phyloP scores from a whole-genome alignment of 495 filamentous ascomycete species.

The Podospora tetraspora region DNA sequence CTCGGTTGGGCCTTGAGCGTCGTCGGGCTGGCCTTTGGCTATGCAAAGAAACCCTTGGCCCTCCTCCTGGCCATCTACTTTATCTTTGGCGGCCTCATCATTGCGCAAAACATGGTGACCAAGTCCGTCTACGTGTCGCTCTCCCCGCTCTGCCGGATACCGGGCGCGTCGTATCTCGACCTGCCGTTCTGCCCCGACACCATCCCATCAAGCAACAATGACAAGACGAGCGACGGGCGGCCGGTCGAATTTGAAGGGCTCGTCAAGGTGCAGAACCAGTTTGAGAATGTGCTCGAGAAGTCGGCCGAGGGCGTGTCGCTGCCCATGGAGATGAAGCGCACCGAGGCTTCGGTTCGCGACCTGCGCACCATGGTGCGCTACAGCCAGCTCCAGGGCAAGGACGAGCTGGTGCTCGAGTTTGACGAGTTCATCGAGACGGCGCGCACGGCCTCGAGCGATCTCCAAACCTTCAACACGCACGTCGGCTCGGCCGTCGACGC shows the following conservation, averaged over 20 bases:
- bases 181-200: conserved; percentile 54
- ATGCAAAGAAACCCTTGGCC: conserved; percentile 51
- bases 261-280: conserved; percentile 58
- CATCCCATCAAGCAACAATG: conserved; percentile 13
- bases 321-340: conserved; percentile 64
- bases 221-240: conserved; percentile 1
- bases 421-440: conserved; percentile 60
- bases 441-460: conserved; percentile 48
- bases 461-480: conserved; percentile 62
- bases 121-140: conserved; percentile 45
- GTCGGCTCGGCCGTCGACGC: conserved; percentile 64
- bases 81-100: conserved; percentile 41
- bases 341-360: conserved; percentile 67
- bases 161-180: conserved; percentile 51
- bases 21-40: conserved; percentile 44
- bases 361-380: conserved; percentile 58
- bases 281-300: conserved; percentile 61
- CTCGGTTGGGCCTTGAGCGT: conserved; percentile 45
- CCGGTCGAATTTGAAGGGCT: conserved; percentile 60
- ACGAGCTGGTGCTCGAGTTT: conserved; percentile 62
- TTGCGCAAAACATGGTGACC: conserved; percentile 49
- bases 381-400: conserved; percentile 42
- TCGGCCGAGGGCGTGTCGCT: conserved; percentile 52
- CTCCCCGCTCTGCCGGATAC: conserved; percentile 61
- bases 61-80: conserved; percentile 50